Conservation (phyloP, 441 rosid genomes). For the Pelargonium citronellum region DNA sequence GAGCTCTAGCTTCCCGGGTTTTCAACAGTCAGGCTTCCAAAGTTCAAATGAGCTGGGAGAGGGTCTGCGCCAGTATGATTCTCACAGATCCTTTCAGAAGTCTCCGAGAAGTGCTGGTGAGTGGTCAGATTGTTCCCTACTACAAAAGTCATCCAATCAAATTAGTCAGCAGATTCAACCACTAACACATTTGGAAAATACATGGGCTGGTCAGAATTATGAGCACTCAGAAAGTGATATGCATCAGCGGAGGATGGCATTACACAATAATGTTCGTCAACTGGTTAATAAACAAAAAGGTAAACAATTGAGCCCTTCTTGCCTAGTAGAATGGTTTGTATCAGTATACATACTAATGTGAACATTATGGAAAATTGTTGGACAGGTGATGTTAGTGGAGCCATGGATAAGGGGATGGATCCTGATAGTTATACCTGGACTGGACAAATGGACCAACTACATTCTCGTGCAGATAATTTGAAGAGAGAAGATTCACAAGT, state of each 20-base stretch:
- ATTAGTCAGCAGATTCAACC: conserved; percentile 32
- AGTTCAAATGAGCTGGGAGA: conserved; percentile 32
- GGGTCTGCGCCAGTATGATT: conserved; percentile 29
- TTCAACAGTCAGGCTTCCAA: conserved; percentile 37
- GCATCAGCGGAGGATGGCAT: conserved; percentile 16
- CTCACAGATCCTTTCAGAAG: conserved; percentile 34
- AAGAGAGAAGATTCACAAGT: conserved; percentile 15
- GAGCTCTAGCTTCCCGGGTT: conserved; percentile 43
- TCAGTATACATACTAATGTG: background rate
- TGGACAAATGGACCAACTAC: conserved; percentile 9
- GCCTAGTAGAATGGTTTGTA: background rate
- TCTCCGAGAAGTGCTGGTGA: conserved; percentile 27
- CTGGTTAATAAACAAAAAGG: conserved; percentile 18
- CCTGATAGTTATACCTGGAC: conserved; percentile 8
- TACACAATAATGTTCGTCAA: conserved; percentile 15
- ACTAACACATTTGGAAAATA: conserved; percentile 27
- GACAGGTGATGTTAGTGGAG: conserved; percentile 3
- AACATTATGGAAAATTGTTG: background rate
- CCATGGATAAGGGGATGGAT: conserved; percentile 8
- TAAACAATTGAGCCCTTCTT: conserved; percentile 8
- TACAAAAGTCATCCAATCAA: conserved; percentile 28
- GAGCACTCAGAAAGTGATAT: conserved; percentile 21
- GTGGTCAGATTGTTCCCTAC: conserved; percentile 39
- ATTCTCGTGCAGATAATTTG: background rate
- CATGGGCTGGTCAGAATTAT: conserved; percentile 32